Evolutionary conservation across 1,284 basidiomycete genomes (phyloP).

Genomic region (Ceratobasidium sp.): DNA sequence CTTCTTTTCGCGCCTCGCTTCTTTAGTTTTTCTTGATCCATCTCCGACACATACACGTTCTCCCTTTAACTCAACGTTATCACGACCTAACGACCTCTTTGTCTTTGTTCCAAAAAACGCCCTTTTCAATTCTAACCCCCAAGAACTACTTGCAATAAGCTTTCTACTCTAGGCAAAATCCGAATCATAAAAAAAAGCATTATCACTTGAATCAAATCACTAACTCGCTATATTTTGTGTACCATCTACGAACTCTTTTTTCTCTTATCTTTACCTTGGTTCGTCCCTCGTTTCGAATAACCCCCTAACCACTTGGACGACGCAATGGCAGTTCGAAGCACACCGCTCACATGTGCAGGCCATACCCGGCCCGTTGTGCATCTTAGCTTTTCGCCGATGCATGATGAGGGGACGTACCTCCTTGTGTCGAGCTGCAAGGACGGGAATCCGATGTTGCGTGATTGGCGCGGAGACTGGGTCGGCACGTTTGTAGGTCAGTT

Average conservation of each 20-base stretch:
- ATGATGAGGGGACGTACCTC: slow-evolving; percentile 82
- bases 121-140: slow-evolving; percentile 3
- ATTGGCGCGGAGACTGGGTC: slow-evolving; percentile 99
- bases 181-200: not conserved
- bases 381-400: slow-evolving; percentile 89
- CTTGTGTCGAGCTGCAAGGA: slow-evolving; percentile 97
- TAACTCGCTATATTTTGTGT: not conserved
- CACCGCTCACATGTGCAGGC: slow-evolving; percentile 55
- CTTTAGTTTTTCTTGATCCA: not conserved
- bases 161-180: slow-evolving; percentile 8
- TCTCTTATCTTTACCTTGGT: too few species aligned
- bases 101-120: not conserved
- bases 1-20: not conserved
- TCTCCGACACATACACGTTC: not conserved
- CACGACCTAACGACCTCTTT: slow-evolving; percentile 25
- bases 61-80: not conserved
- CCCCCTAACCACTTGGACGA: slow-evolving; percentile 21
- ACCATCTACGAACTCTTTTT: not conserved
- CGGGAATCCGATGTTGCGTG: slow-evolving; percentile 95
- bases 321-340: slow-evolving; percentile 48
- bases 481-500: slow-evolving; percentile 96
- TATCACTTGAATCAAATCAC: not conserved
- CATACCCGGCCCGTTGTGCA: slow-evolving; percentile 89
- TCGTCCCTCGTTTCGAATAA: not conserved
- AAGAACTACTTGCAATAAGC: not conserved